Evolutionary conservation across 2,329 filamentous ascomycete species (phyloP).

Genomic region (Chaetomium sp.): DNA sequence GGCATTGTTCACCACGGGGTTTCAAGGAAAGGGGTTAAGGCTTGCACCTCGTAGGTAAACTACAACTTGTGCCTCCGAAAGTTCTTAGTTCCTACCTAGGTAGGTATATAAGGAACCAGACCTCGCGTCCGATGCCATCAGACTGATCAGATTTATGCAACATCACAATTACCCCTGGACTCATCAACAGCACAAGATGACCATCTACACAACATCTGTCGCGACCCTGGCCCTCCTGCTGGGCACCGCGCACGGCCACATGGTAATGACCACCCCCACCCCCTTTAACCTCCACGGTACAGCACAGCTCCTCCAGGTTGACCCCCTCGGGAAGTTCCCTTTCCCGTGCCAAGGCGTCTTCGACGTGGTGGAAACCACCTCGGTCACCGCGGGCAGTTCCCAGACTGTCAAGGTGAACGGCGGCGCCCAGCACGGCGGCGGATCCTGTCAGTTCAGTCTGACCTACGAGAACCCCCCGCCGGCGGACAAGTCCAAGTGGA

Average conservation of each 20-base stretch:
- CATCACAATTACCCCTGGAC: not conserved
- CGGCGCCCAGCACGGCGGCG: slow-evolving; percentile 40
- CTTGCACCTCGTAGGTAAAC: not conserved
- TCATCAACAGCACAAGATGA: not conserved
- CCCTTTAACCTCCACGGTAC: slow-evolving; percentile 33
- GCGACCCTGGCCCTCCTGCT: slow-evolving; percentile 19
- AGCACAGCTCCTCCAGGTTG: slow-evolving; percentile 26
- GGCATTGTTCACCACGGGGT: not conserved
- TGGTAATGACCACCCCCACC: slow-evolving; percentile 36
- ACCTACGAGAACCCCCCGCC: slow-evolving; percentile 36
- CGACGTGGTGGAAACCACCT: slow-evolving; percentile 27
- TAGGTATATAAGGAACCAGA: not conserved
- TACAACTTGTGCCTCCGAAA: not conserved
- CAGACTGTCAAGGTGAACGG: slow-evolving; percentile 38
- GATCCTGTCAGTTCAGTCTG: slow-evolving; percentile 40
- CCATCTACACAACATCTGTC: not conserved
- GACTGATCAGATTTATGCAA: not conserved
- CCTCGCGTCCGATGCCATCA: not conserved
- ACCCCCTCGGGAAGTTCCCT: slow-evolving; percentile 29
- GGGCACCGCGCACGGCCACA: slow-evolving; percentile 27
- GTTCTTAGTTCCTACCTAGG: not conserved
- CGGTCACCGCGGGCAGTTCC: slow-evolving; percentile 27
- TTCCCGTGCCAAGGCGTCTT: slow-evolving; percentile 34
- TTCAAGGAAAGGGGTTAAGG: not conserved
- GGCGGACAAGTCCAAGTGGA: slow-evolving; percentile 35